phyloP scores from a whole-genome alignment of 1,284 basidiomycete genomes.

The Heterobasidion irregulare region DNA sequence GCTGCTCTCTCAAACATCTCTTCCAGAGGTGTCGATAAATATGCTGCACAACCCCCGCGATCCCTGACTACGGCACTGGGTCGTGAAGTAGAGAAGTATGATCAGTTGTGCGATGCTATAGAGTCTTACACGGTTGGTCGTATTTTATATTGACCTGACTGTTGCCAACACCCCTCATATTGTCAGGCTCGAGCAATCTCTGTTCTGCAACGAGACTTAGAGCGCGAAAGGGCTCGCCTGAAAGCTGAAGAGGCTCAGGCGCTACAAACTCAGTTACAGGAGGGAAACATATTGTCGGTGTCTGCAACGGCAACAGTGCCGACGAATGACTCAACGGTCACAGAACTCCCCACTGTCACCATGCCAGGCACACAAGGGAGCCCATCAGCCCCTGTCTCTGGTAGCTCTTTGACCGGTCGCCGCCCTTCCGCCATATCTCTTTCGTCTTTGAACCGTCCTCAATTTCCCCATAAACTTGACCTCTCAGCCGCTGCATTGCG shows the following conservation, averaged over 20 bases:
- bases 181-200: conserved; percentile 58
- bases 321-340: neutral
- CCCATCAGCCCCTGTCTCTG: neutral
- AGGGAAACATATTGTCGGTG: neutral
- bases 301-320: neutral
- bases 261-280: conserved; percentile 13
- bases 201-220: conserved; percentile 59
- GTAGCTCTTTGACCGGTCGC: conserved; percentile 25
- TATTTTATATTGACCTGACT: neutral
- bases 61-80: conserved; percentile 56
- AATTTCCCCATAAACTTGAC: conserved; percentile 65
- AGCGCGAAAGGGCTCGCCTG: conserved; percentile 49
- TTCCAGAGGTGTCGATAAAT: conserved; percentile 45
- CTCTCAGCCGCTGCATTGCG: conserved; percentile 58
- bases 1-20: neutral
- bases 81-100: conserved; percentile 65
- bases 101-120: conserved; percentile 67
- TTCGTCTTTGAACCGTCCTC: conserved; percentile 63
- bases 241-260: conserved; percentile 27
- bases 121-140: conserved; percentile 57
- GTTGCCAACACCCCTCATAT: neutral
- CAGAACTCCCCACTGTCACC: neutral
- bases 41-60: conserved; percentile 55
- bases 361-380: neutral
- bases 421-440: conserved; percentile 69